phyloP scores from a whole-genome alignment of 208 protist species.

The Trypanosoma theileri region DNA sequence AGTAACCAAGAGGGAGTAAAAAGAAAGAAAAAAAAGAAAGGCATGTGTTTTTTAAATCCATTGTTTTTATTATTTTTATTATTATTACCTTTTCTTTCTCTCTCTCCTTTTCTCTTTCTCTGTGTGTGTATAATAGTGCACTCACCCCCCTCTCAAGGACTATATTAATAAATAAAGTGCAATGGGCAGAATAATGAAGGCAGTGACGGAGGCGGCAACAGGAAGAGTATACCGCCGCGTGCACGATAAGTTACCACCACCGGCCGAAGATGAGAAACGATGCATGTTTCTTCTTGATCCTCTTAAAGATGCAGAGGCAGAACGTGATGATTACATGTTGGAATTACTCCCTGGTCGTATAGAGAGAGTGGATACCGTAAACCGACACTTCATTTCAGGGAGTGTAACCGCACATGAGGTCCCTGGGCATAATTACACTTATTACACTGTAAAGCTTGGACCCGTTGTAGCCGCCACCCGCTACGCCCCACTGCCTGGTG shows the following conservation, averaged over 20 bases:
- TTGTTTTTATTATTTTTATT: not conserved
- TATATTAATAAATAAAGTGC: not conserved
- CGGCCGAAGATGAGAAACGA: constrained; percentile 38
- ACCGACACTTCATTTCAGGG: constrained; percentile 29
- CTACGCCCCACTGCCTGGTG: constrained; percentile 13
- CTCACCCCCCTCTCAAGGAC: not conserved
- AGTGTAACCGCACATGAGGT: constrained; percentile 19
- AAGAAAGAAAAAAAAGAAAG: not conserved
- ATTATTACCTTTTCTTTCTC: constrained; percentile 10
- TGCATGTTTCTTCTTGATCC: constrained; percentile 63
- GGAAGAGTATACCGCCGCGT: constrained; percentile 29
- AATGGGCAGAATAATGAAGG: not conserved
- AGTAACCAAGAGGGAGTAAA: constrained; percentile 10
- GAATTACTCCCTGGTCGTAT: constrained; percentile 59
- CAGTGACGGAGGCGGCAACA: too few relatives aligned
- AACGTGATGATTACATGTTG: constrained; percentile 44
- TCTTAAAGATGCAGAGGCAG: constrained; percentile 21
- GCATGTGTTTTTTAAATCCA: not conserved
- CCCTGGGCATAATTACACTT: constrained; percentile 31
- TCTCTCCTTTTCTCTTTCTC: not conserved
- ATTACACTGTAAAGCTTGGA: constrained; percentile 48
- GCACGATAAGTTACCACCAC: constrained; percentile 34
- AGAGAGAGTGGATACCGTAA: constrained; percentile 30
- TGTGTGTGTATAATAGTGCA: too few relatives aligned
- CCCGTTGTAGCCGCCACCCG: constrained; percentile 5